Conservation (phyloP, 2,329 filamentous ascomycete genomes). For the Stachybotrys echinatus region DNA sequence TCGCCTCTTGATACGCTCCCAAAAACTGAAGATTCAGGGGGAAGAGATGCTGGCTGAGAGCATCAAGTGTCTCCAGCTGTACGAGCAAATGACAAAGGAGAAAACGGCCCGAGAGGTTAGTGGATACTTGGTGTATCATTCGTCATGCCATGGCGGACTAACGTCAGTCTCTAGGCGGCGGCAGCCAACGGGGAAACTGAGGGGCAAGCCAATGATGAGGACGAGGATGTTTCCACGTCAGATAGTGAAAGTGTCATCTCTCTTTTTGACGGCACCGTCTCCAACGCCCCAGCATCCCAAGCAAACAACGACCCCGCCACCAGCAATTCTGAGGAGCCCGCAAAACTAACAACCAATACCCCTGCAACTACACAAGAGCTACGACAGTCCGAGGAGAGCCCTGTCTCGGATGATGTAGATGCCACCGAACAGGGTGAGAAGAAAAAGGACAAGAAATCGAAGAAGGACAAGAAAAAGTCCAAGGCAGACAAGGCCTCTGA, state of each 20-base stretch:
- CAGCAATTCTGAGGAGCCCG: conserved; percentile 7
- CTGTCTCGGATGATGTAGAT: conserved; percentile 3
- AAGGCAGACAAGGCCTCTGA: not conserved
- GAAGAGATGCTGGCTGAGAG: conserved; percentile 34
- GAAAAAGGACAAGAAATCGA: conserved; percentile 7
- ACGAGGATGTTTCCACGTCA: conserved; percentile 7
- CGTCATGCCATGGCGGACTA: not conserved
- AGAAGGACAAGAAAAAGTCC: conserved; percentile 8
- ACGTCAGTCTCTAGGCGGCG: not conserved
- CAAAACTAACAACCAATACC: not conserved
- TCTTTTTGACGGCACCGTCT: not conserved
- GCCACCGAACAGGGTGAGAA: not conserved
- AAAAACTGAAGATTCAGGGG: conserved; percentile 34
- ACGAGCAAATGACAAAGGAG: conserved; percentile 17
- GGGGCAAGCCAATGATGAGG: conserved; percentile 9
- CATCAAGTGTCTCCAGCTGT: conserved; percentile 23
- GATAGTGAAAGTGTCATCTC: not conserved
- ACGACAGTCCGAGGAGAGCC: conserved; percentile 13
- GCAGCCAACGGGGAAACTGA: not conserved
- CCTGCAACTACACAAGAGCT: no score
- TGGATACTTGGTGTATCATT: not conserved
- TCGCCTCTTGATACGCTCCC: conserved; percentile 27
- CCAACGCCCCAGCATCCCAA: not conserved
- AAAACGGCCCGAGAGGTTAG: conserved; percentile 8
- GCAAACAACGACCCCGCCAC: conserved; percentile 3